Base-by-base conservation (phyloP, 2,329 filamentous ascomycete species). In the Epichloe sibirici region DNA sequence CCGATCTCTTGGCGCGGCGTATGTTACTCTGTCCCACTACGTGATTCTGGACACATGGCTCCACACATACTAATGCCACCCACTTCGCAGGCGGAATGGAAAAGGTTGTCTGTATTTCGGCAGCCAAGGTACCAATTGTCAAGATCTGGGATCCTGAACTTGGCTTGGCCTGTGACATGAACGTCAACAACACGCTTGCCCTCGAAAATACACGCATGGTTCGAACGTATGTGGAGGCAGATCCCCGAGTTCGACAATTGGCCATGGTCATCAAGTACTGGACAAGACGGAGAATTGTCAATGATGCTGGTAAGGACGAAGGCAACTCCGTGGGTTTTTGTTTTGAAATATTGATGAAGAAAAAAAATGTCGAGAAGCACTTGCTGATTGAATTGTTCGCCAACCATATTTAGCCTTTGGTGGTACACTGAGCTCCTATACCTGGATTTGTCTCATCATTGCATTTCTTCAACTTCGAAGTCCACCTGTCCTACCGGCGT, bases 201-300 rank as follows among this genome's bases (percentile, higher is more conserved):
- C 74, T 98, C 56, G 90, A 97, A 68, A 98, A 98, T 63, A 98
- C 93, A 13, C 83, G 90, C 49, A 95, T 98, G 90, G 93, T 98
- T 62, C 88, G 90, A 65, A 95, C 90, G 0, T 98, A 98, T 69
- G 89, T 98, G 56, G 84, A 94, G 63, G 85, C 94, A 53, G 93
- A 98, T 67, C 82, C 90, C 40, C 83, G 93, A 56, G 89, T 98
- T 52, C 83, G 93, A 44, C 90, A 88, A 45, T 74, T 98, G 59
- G 91, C 93, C 15, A 97, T 98, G 89, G 87, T 95, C 55, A 81
- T 98, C 71, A 98, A 98, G 69, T 81, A 97, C 71, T 98, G 93
- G 93, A 95, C 93, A 52, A 88, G 93, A 70, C 81, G 81, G 68
- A 83, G 93, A 66, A 85, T 95, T 62, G 76, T 98, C 60, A 98